Base-by-base conservation (phyloP, 78 protist species). In the Dictyostelium firmibasis region DNA sequence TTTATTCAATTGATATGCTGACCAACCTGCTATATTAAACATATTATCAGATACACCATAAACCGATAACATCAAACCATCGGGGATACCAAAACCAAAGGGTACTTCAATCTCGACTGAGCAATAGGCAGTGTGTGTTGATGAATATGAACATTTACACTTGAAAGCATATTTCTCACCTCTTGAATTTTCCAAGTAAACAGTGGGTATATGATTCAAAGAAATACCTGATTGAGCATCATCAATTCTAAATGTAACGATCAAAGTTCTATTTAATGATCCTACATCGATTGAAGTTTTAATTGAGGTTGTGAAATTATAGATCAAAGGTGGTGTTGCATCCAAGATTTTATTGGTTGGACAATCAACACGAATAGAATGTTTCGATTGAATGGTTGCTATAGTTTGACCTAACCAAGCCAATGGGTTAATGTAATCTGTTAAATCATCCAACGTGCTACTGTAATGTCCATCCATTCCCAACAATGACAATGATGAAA, bases 41-140 rank as follows among this genome's bases (percentile, higher is more conserved):
- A 13, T 13, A 47, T 44, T 79, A 79, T 79, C 85, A 0, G 70
- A 47, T 23, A 79, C 27, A 27, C 43, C 69, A 47, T 47, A n/a
- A 29, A 79, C 50, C 3, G 85, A 79, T 44, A 79, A 29, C 35
- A 79, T 20, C 14, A 79, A 35, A 4, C 70, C 70, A 47, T 79
- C 36, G 6, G 85, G 85, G 18, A 29, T 35, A 38, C 85, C 85
- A 79, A 44, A 79, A 13, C 85, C 85, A 79, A 35, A 79, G 23
- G 62, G 62, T 9, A 79, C 69, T 25, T 79, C 85, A 41, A 77
- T 77, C 5, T n/a, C 43, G 0, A 72, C 79, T 7, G 20, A 33
- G 33, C 33, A 33, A 33, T 33, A 16, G 27, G 25, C 38, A 0
- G 20, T 27, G 18, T 77, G 18, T 35, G 0, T 38, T 3, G 83